Percentiles rank a stretch among this genome's conserved stretches.
These are phyloP conservation scores for Colletotrichum costaricense DNA, from an alignment of 2,329 filamentous ascomycete species.

Conservation along the genomic window DNA sequence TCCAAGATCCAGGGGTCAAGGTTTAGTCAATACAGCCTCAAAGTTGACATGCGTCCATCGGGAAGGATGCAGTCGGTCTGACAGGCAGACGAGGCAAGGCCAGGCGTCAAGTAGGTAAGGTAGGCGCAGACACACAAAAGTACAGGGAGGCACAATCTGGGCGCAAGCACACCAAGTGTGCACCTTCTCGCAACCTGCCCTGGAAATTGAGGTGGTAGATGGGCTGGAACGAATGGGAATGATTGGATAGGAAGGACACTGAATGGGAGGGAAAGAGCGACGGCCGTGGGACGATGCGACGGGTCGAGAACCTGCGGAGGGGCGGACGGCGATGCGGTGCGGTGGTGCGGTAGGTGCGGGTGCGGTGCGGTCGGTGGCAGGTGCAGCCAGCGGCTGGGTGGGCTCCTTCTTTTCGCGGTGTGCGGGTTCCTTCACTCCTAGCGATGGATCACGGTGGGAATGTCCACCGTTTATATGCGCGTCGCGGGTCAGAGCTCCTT, in stretches of 20 bases:
- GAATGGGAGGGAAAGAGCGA: background rate
- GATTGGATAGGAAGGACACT: background rate
- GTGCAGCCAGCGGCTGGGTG: slow-evolving; percentile 20
- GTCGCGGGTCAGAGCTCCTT: slow-evolving; percentile 41
- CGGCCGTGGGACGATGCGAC: background rate
- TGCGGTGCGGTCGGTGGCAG: slow-evolving; percentile 8
- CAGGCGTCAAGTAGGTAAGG: background rate
- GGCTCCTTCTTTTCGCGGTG: slow-evolving; percentile 7
- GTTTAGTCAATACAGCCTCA: background rate
- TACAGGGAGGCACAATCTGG: background rate
- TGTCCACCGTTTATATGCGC: slow-evolving; percentile 62
- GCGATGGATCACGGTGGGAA: slow-evolving; percentile 49
- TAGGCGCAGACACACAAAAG: background rate
- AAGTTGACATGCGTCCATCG: background rate
- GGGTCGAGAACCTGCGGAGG: background rate
- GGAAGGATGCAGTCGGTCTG: slow-evolving; percentile 1
- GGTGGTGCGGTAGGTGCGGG: too few species aligned
- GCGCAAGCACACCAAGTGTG: background rate
- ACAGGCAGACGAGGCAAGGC: background rate
- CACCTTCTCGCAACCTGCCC: background rate
- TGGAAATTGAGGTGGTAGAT: background rate
- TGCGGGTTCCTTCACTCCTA: slow-evolving; percentile 26
- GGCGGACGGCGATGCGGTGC: background rate
- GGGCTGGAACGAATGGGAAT: background rate
- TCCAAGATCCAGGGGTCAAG: background rate